A percentile compares a stretch with the other conserved stretches of the same genome.
These are phyloP conservation scores for Exophiala aquamarina DNA, from an alignment of 2,329 filamentous ascomycete genomes.

Conservation along the genomic window DNA sequence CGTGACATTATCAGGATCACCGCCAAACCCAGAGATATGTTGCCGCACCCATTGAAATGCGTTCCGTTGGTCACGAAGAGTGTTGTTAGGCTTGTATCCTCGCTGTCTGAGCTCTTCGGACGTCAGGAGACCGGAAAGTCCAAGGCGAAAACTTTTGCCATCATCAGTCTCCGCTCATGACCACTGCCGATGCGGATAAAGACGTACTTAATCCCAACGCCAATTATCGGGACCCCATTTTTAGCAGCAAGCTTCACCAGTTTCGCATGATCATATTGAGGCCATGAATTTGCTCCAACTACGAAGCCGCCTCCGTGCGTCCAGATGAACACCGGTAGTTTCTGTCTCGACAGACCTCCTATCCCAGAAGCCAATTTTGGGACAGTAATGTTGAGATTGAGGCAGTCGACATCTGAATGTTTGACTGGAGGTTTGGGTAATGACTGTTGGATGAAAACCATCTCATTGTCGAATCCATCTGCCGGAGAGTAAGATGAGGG, in stretches of 20 bases:
- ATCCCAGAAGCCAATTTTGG: constrained; percentile 33
- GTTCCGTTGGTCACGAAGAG: constrained; percentile 42
- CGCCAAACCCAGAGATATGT: constrained; percentile 43
- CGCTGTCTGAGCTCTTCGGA: constrained; percentile 48
- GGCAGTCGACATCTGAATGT: constrained; percentile 49
- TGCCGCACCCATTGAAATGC: constrained; percentile 41
- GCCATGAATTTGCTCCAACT: constrained; percentile 54
- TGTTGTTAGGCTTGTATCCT: constrained; percentile 48
- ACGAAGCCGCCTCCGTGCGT: constrained; percentile 62
- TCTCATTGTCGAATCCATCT: constrained; percentile 46
- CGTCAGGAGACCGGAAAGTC: constrained; percentile 47
- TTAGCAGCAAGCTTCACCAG: constrained; percentile 48
- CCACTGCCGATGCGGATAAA: not conserved
- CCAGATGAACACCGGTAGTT: constrained; percentile 59
- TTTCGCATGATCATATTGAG: constrained; percentile 49
- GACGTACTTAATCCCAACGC: constrained; percentile 45
- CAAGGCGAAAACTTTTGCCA: constrained; percentile 46
- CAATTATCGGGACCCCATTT: constrained; percentile 48
- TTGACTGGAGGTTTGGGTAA: constrained; percentile 41
- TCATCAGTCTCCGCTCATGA: constrained; percentile 10
- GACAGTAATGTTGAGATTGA: constrained; percentile 54
- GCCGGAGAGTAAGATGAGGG: constrained; percentile 42
- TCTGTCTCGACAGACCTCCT: constrained; percentile 44
- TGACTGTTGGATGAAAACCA: constrained; percentile 50
- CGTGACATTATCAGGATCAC: constrained; percentile 41